Conservation (phyloP, 2,329 filamentous ascomycete species). For the Arachnomyces sp. region DNA sequence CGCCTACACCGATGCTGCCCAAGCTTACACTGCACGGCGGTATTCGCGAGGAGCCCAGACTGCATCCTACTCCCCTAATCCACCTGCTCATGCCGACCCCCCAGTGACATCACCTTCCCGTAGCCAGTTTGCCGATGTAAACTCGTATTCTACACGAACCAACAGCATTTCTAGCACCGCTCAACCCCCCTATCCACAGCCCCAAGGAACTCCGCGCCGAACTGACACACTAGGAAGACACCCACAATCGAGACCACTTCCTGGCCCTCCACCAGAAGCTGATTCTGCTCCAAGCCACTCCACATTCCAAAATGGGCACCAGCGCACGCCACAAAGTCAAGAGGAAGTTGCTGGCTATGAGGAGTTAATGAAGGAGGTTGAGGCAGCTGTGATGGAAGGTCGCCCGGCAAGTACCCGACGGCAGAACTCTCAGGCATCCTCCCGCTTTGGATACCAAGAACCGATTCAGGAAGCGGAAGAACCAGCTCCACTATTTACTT, state of each 20-base stretch:
- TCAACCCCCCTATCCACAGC: constrained; percentile 45
- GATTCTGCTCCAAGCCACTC: constrained; percentile 24
- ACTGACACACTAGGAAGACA: constrained; percentile 48
- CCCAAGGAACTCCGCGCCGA: constrained; percentile 42
- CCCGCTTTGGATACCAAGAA: constrained; percentile 14
- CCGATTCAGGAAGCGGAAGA: constrained; percentile 12
- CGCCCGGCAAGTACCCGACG: constrained; percentile 18
- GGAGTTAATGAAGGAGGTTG: constrained; percentile 50
- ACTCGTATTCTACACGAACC: neutral
- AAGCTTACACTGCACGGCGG: neutral
- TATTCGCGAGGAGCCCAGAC: constrained; percentile 1
- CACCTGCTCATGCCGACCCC: constrained; percentile 5
- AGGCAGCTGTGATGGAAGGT: constrained; percentile 41
- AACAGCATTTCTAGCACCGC: constrained; percentile 33
- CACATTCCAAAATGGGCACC: constrained; percentile 14
- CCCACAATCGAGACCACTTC: constrained; percentile 51
- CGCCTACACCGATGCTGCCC: constrained; percentile 11
- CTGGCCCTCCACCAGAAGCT: constrained; percentile 45
- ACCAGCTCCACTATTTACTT: constrained; percentile 5
- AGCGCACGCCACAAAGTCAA: constrained; percentile 27
- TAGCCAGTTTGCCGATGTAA: neutral
- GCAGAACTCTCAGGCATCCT: constrained; percentile 21
- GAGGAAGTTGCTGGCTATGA: constrained; percentile 41
- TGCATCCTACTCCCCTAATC: constrained; percentile 4
- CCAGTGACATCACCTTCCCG: neutral